Evolutionary conservation across 2,329 filamentous ascomycete genomes (phyloP).

Genomic region (Beauveria pseudobassiana): DNA sequence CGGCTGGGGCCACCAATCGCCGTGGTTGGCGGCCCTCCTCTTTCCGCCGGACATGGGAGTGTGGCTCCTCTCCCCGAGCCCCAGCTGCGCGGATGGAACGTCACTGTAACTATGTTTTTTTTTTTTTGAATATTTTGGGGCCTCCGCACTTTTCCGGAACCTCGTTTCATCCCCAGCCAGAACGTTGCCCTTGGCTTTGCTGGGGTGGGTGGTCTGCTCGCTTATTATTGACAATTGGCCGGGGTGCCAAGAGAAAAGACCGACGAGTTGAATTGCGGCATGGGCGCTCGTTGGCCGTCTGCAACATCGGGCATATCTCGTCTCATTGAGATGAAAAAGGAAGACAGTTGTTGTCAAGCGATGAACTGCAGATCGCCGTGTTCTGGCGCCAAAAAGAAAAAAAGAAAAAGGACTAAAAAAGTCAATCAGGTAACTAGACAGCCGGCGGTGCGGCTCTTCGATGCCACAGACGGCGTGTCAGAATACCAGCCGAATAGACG

Average conservation of each 20-base stretch:
- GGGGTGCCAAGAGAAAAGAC: not conserved
- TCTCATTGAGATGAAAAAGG: too few relatives aligned
- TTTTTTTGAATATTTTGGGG: not conserved
- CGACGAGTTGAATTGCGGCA: too few relatives aligned
- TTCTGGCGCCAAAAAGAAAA: too few relatives aligned
- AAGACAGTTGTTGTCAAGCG: too few relatives aligned
- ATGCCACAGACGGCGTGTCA: not conserved
- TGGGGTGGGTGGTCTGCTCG: not conserved
- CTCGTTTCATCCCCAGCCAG: not conserved
- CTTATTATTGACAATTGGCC: not conserved
- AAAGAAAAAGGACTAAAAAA: too few relatives aligned
- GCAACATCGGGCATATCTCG: too few relatives aligned
- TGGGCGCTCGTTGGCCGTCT: too few relatives aligned
- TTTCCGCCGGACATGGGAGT: slow-evolving; percentile 6
- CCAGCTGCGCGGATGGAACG: slow-evolving; percentile 5
- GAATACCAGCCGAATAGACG: too few relatives aligned
- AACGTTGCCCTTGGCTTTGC: not conserved
- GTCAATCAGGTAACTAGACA: not conserved
- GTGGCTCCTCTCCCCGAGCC: not conserved
- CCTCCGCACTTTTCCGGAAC: slow-evolving; percentile 9
- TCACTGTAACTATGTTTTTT: not conserved
- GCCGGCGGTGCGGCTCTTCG: not conserved
- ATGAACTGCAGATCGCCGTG: too few relatives aligned
- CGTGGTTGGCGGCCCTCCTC: not conserved
- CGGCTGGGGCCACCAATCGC: not conserved